Percentiles rank a stretch among this genome's conserved stretches.
These are phyloP conservation scores for Dioszegia aurantiaca DNA, from an alignment of 768 basidiomycete species.

Conservation along the genomic window DNA sequence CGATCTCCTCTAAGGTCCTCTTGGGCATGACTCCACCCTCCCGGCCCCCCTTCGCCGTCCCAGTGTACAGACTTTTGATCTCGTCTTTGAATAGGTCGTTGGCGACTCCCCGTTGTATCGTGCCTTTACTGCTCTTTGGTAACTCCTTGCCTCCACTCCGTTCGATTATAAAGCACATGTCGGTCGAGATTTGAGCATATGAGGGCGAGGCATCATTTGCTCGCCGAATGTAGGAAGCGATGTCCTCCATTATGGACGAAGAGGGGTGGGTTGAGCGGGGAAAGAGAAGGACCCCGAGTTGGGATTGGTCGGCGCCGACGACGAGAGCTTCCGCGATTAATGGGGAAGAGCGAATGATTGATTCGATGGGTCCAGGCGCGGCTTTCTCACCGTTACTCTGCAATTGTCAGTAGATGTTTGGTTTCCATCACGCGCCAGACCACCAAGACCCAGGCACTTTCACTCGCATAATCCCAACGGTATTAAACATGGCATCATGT, in stretches of 20 bases:
- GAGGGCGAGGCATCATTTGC: constrained; percentile 45
- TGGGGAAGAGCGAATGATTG: constrained; percentile 55
- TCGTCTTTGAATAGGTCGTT: constrained; percentile 44
- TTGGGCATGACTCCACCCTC: constrained; percentile 11
- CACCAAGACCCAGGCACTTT: too few relatives aligned
- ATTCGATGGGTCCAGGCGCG: constrained; percentile 60
- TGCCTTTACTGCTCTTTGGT: constrained; percentile 52
- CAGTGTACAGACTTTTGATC: constrained; percentile 39
- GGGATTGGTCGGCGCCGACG: constrained; percentile 57
- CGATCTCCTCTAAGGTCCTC: constrained; percentile 23
- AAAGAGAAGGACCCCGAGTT: constrained; percentile 58
- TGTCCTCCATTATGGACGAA: not conserved
- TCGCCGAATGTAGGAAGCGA: constrained; percentile 6
- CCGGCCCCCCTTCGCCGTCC: not conserved
- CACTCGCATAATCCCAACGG: too few relatives aligned
- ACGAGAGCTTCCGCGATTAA: constrained; percentile 58
- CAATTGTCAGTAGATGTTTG: not conserved
- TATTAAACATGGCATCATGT: too few relatives aligned
- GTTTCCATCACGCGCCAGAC: too few relatives aligned
- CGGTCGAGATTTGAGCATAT: constrained; percentile 43
- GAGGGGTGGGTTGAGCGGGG: constrained; percentile 27
- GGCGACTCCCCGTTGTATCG: constrained; percentile 47
- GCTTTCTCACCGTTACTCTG: constrained; percentile 59
- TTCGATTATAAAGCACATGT: constrained; percentile 43
- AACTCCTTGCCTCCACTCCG: constrained; percentile 13